A percentile compares a stretch with the other conserved stretches of the same genome.
These are phyloP conservation scores for Pythium guiyangense DNA, from an alignment of 352 stramenopile genomes.

Conservation along the genomic window DNA sequence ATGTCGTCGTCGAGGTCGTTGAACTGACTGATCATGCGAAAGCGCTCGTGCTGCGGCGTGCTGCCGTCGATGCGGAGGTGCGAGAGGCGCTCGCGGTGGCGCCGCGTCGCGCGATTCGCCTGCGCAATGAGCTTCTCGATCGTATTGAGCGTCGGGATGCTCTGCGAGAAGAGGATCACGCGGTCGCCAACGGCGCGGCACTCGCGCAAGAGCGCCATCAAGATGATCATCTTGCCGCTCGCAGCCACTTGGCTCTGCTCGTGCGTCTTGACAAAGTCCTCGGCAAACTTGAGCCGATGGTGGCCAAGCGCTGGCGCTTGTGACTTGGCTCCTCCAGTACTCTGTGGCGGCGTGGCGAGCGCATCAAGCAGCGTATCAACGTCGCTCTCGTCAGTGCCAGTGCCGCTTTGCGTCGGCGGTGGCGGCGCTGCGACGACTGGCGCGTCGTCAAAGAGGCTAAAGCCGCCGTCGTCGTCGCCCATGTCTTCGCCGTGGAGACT, in stretches of 20 bases:
- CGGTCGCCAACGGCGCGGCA: slow-evolving; percentile 74
- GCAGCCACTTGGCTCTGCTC: slow-evolving; percentile 44
- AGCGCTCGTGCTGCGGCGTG: slow-evolving; percentile 72
- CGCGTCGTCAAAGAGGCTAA: slow-evolving; percentile 22
- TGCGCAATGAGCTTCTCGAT: slow-evolving; percentile 68
- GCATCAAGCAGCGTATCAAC: slow-evolving; percentile 33
- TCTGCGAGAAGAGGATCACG: slow-evolving; percentile 89
- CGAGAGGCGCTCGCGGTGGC: slow-evolving; percentile 37
- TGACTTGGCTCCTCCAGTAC: too few species aligned
- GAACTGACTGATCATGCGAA: slow-evolving; percentile 76
- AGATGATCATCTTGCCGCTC: slow-evolving; percentile 85
- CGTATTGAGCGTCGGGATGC: slow-evolving; percentile 80
- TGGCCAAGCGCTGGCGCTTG: slow-evolving; percentile 3
- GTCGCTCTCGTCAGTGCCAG: slow-evolving; percentile 29
- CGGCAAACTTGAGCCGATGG: slow-evolving; percentile 73
- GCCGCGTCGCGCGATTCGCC: slow-evolving; percentile 51
- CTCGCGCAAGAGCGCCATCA: slow-evolving; percentile 73
- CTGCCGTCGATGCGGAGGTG: slow-evolving; percentile 83
- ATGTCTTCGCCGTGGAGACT: slow-evolving; percentile 44
- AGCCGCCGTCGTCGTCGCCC: slow-evolving; percentile 52
- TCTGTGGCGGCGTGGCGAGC: slow-evolving; percentile 10
- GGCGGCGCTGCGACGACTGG: neutral
- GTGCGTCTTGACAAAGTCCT: slow-evolving; percentile 60
- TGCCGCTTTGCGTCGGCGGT: slow-evolving; percentile 1
- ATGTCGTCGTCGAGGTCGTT: slow-evolving; percentile 80